Percentiles rank a stretch among this genome's conserved stretches.
Conservation (phyloP, 176 grass and related monocot genomes). For the Saccharum officinarum region DNA sequence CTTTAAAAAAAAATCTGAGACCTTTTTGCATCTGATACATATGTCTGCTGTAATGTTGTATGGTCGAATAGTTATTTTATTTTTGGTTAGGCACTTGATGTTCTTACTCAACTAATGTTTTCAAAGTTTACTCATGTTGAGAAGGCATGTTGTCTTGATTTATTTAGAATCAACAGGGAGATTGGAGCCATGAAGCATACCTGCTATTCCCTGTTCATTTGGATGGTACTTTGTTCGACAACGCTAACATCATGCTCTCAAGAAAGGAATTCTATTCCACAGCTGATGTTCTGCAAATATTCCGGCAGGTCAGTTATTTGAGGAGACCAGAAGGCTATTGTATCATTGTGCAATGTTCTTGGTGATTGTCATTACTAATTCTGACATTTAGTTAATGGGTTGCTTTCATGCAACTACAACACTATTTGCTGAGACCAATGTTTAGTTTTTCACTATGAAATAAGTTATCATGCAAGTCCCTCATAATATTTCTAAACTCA, state of each 20-base stretch:
- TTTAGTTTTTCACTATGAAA: background rate
- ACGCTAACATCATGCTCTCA: conserved; percentile 65
- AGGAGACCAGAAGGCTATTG: background rate
- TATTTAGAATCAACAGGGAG: conserved; percentile 67
- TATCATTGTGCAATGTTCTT: background rate
- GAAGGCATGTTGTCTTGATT: conserved; percentile 41
- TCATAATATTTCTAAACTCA: background rate
- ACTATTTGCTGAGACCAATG: background rate
- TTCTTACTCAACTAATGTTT: conserved; percentile 2
- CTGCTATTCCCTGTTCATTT: conserved; percentile 89
- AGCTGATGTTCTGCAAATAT: conserved; percentile 65
- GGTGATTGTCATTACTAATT: background rate
- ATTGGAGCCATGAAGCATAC: conserved; percentile 90
- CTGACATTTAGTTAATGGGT: background rate
- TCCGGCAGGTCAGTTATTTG: conserved; percentile 57
- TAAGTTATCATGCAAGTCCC: conserved; percentile 7
- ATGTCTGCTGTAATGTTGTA: conserved; percentile 1
- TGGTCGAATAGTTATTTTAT: background rate
- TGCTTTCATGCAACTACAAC: background rate
- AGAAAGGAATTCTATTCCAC: conserved; percentile 86
- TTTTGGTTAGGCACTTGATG: background rate
- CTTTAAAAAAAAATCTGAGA: background rate
- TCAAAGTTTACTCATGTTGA: conserved; percentile 13
- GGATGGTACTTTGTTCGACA: conserved; percentile 93
- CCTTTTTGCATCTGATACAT: conserved; percentile 8